These are phyloP conservation scores for Claviceps fusiformis DNA, from an alignment of 2,329 filamentous ascomycete species.

Conservation along the genomic window DNA sequence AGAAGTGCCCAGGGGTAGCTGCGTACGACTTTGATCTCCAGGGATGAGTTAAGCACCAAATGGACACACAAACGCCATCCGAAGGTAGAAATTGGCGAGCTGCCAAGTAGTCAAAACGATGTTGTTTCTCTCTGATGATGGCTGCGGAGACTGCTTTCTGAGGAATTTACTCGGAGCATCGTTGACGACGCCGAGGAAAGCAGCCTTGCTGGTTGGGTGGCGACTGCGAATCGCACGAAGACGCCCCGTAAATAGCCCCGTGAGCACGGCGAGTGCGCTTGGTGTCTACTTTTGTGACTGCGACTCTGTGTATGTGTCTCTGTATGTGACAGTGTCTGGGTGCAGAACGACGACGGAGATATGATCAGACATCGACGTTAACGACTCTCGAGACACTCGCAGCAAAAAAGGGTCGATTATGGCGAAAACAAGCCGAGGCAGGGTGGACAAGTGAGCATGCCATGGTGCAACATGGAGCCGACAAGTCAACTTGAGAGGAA, in stretches of 20 bases:
- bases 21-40: slow-evolving; percentile 50
- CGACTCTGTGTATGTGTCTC: background rate
- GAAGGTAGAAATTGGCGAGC: slow-evolving; percentile 55
- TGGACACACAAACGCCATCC: slow-evolving; percentile 50
- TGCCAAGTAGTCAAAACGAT: slow-evolving; percentile 46
- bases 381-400: slow-evolving; percentile 27
- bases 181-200: slow-evolving; percentile 41
- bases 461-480: slow-evolving; percentile 25
- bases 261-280: background rate
- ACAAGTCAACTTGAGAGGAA: background rate
- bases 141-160: slow-evolving; percentile 15
- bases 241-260: background rate
- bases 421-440: slow-evolving; percentile 54
- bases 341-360: slow-evolving; percentile 3
- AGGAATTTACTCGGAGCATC: slow-evolving; percentile 46
- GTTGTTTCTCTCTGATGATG: slow-evolving; percentile 27
- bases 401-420: slow-evolving; percentile 55
- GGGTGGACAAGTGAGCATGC: slow-evolving; percentile 44
- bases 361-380: background rate
- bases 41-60: slow-evolving; percentile 49
- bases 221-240: background rate
- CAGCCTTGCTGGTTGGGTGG: slow-evolving; percentile 20
- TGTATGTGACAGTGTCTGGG: background rate
- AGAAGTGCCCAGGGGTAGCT: slow-evolving; percentile 52
- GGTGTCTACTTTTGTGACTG: background rate